Conservation (phyloP, 305 asterid species). For the Plantago coronopus region DNA sequence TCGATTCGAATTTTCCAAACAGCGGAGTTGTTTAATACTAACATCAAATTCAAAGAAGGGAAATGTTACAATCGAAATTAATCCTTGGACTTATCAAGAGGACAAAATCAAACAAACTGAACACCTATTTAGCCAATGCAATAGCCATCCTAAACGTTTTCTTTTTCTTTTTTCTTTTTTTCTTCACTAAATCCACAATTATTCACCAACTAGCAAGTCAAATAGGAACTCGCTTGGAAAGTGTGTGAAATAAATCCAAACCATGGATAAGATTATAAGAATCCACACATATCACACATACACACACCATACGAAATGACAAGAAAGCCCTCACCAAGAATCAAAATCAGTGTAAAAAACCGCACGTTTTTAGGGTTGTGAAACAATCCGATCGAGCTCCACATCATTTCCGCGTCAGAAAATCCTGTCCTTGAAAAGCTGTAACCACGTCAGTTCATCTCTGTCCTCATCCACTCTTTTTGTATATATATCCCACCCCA, state of each 20-base stretch:
- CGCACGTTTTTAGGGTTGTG: slow-evolving; percentile 30
- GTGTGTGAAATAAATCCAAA: slow-evolving; percentile 3
- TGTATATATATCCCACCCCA: neutral
- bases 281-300: neutral
- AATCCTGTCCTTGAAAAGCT: slow-evolving; percentile 11
- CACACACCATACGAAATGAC: neutral
- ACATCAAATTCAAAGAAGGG: too few relatives aligned
- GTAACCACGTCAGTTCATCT: slow-evolving; percentile 20
- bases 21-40: too few relatives aligned
- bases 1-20: too few relatives aligned
- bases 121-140: too few relatives aligned
- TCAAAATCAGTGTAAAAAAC: neutral
- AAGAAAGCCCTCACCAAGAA: neutral
- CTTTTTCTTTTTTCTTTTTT: neutral
- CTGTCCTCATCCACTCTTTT: slow-evolving; percentile 11
- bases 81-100: too few relatives aligned
- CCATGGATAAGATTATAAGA: slow-evolving; percentile 7
- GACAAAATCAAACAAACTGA: too few relatives aligned
- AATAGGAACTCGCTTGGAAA: too few relatives aligned
- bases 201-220: too few relatives aligned
- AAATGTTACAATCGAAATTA: too few relatives aligned
- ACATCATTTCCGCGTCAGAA: slow-evolving; percentile 28
- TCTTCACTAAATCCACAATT: too few relatives aligned
- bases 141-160: too few relatives aligned
- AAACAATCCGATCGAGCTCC: slow-evolving; percentile 22